Base-by-base conservation (phyloP, 1,284 basidiomycete genomes). In the Cryptococcus maquisensis region DNA sequence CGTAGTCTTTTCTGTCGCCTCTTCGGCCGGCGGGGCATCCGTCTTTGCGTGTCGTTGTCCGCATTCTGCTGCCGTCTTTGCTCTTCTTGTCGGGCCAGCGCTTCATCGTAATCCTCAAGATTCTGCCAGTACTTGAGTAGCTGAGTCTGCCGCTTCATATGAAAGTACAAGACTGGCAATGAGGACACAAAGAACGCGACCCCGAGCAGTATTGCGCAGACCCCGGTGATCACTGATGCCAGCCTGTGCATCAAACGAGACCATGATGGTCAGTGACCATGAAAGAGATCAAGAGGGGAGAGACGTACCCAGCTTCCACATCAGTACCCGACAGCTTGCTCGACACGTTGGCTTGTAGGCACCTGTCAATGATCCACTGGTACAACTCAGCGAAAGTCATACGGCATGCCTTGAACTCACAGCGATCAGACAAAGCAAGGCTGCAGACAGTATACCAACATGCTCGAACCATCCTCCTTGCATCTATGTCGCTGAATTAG, bases 361-460 rank as follows among this genome's bases (percentile, higher is more conserved):
- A 49, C 43, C 56, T 52, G 42, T 66, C 62, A 9, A 66, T 47
- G 36, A 61, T 57, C 54, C 59, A 66, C 64, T 66, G 37, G 51
- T 10, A 23, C 28, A 24, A 10, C 12, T n/a, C 35, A 28, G 20
- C 15, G 24, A 12, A 8, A 32, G 15, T 47, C 18, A 13, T 41
- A 9, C 13, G n/a, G 32, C 32, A 38, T 32, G 24, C 15, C 38
- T 7, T 15, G 8, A 0, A 56, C 62, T 49, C 23, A 66, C 64
- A 37, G 62, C 54, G 12, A 52, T 32, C 8, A 64, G 16, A 32
- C 54, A 50, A 1, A 62, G 44, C 12, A 55, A 10, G 13, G 50
- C 39, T 2, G 56, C 55, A 6, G 48, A 48, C 1, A 62, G 43
- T 4, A 66, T 39, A 16, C 50, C 54, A 2, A 51, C 55, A 52